Evolutionary conservation across 176 grass and related monocot species (phyloP), one percentile per base, ranked within the genome.

Genomic region (Dactylis glomerata): DNA sequence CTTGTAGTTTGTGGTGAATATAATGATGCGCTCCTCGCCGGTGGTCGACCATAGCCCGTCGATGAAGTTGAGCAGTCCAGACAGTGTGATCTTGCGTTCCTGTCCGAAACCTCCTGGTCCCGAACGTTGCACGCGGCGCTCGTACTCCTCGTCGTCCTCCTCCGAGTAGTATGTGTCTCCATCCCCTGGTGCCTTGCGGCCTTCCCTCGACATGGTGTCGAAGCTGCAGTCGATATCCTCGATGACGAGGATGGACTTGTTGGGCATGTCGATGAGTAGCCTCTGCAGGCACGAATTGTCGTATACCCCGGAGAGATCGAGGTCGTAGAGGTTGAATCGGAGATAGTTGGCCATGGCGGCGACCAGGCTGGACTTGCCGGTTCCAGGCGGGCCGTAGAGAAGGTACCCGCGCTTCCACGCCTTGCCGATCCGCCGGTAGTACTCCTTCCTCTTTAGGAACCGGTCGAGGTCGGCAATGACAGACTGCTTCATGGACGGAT

Each of bases 1-100:
- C 85, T 81, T 91, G 87, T 92, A 89, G 87, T 97, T 97, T 27
- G 95, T 94, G 76, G 92, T 97, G 86, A 97, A 97, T 49, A 97
- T 86, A 71, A 97, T 88, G 59, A 94, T 76, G 32, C 86, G 88
- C 86, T 97, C 86, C 86, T 97, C 95, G 32, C 95, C 95, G 89
- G 68, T 58, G 28, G 87, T 89, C 4, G 87, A 89, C 87, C 87
- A 89, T 1, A 89, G 76, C 46, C 87, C 87, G 34, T 89, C 87
- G 68, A 89, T 85, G 27, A 89, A 79, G 82, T 89, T 89, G 45
- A 89, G 87, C 4, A 84, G 56, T 26, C 87, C 87, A 10, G 83
- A 85, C 33, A 85, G 74, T 38, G 8, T 24, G 23, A 3, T 22
- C 24, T 59, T n/a, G n/a, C n/a, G n/a, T n/a, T n/a, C n/a, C n/a